Percentiles rank a stretch among this genome's conserved stretches.
phyloP scores from a whole-genome alignment of 345 rosid genomes.

The Rhodamnia rubescens region DNA sequence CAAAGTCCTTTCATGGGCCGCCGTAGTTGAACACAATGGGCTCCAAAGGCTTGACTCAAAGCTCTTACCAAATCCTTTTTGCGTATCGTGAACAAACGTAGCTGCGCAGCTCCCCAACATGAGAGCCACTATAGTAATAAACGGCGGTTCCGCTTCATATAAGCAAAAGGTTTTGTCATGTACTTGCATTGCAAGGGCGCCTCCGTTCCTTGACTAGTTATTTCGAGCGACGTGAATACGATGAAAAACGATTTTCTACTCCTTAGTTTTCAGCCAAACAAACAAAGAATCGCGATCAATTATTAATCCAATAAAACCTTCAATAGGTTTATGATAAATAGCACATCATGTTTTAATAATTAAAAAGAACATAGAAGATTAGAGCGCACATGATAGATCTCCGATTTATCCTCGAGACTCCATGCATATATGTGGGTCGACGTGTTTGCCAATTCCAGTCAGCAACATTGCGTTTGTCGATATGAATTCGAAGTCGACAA shows the following conservation, averaged over 20 bases:
- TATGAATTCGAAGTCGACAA: background rate
- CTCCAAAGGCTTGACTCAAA: background rate
- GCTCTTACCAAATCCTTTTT: background rate
- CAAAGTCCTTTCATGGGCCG: background rate
- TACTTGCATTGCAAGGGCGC: background rate
- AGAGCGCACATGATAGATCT: background rate
- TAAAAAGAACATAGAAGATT: background rate
- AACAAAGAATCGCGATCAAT: accelerated
- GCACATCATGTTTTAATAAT: background rate
- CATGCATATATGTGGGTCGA: background rate
- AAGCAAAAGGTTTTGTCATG: background rate
- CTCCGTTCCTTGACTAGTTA: background rate
- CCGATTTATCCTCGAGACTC: background rate
- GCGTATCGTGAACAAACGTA: background rate
- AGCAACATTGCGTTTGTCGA: background rate
- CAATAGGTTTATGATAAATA: background rate
- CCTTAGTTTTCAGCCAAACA: background rate
- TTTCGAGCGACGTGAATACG: background rate
- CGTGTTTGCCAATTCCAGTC: too few species aligned
- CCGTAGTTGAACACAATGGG: background rate
- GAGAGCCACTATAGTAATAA: background rate
- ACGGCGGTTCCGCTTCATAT: background rate
- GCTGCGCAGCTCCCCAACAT: background rate
- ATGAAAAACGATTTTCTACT: background rate
- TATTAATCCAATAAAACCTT: background rate